phyloP scores from a whole-genome alignment of 345 rosid genomes.

The Brassica napus region DNA sequence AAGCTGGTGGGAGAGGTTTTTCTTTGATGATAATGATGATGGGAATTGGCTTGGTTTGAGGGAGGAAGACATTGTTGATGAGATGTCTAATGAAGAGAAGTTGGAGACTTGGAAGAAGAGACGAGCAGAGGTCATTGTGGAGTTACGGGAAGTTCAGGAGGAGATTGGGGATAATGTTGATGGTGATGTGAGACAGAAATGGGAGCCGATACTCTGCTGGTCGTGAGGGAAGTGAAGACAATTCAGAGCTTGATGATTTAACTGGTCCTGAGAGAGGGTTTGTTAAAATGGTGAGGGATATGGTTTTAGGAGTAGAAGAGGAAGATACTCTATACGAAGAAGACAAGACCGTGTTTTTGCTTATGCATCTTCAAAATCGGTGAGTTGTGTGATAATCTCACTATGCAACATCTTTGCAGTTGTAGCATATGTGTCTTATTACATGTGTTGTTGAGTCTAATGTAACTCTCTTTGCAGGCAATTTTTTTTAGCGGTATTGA shows the following conservation, averaged over 20 bases:
- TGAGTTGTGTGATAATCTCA: slow-evolving; percentile 36
- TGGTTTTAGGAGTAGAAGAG: slow-evolving; percentile 72
- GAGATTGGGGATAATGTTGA: slow-evolving; percentile 31
- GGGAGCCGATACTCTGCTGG: slow-evolving; percentile 53
- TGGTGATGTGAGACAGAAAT: slow-evolving; percentile 59
- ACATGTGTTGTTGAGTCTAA: not conserved
- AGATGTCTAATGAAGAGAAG: slow-evolving; percentile 55
- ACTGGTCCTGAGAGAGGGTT: slow-evolving; percentile 52
- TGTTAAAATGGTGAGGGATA: slow-evolving; percentile 64
- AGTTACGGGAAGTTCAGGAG: slow-evolving; percentile 83
- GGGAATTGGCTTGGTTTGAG: slow-evolving; percentile 86
- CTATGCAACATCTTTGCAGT: not conserved
- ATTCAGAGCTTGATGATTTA: slow-evolving; percentile 37
- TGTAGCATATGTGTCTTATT: not conserved
- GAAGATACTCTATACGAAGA: slow-evolving; percentile 86
- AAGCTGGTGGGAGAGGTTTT: slow-evolving; percentile 85
- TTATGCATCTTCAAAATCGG: slow-evolving; percentile 80
- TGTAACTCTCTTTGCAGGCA: slow-evolving; percentile 58
- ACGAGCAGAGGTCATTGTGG: slow-evolving; percentile 89
- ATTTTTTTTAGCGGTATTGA: slow-evolving; percentile 76
- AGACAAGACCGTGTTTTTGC: slow-evolving; percentile 67
- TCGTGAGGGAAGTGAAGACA: slow-evolving; percentile 32
- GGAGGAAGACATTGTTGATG: slow-evolving; percentile 60
- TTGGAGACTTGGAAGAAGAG: slow-evolving; percentile 93
- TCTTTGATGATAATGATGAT: slow-evolving; percentile 66